Conservation (phyloP, 2,329 filamentous ascomycete genomes). For the Tolypocladium endophyticum region DNA sequence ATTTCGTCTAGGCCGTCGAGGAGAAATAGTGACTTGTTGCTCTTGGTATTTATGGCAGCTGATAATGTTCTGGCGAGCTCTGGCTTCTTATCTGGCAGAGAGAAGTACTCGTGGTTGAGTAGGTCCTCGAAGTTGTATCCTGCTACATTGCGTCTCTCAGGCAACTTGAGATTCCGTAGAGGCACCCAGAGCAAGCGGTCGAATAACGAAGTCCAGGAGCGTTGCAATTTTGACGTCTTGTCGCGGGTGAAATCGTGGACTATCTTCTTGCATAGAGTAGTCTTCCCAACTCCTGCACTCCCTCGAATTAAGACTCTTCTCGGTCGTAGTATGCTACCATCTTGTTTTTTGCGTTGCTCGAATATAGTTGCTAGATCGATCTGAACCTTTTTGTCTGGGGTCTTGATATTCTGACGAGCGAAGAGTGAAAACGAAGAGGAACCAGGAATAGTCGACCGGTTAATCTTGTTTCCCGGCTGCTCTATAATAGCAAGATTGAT, state of each 20-base stretch:
- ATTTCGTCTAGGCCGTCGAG: conserved; percentile 35
- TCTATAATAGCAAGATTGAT: conserved; percentile 27
- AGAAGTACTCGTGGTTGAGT: conserved; percentile 18
- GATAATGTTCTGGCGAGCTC: too few relatives aligned
- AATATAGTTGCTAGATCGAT: conserved; percentile 17
- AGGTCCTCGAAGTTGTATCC: conserved; percentile 14
- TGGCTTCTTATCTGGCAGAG: too few relatives aligned
- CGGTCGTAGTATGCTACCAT: conserved; percentile 8
- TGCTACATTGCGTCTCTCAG: too few relatives aligned
- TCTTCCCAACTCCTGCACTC: conserved; percentile 27
- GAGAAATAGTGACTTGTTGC: conserved; percentile 24
- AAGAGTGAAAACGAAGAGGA: conserved; percentile 16
- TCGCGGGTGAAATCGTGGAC: conserved; percentile 19
- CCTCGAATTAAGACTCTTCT: conserved; percentile 24
- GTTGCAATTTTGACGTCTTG: neutral
- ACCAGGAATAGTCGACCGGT: neutral
- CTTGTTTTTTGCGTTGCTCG: conserved; percentile 8
- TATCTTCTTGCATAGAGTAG: conserved; percentile 30
- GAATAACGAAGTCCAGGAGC: conserved; percentile 13
- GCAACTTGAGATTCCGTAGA: conserved; percentile 24
- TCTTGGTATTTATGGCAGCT: too few relatives aligned
- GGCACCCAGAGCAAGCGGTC: conserved; percentile 29
- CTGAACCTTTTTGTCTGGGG: conserved; percentile 8
- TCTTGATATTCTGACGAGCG: conserved; percentile 16
- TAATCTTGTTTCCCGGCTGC: conserved; percentile 1